Conservation (phyloP, 768 basidiomycete genomes). For the Neoboletus magnificus region DNA sequence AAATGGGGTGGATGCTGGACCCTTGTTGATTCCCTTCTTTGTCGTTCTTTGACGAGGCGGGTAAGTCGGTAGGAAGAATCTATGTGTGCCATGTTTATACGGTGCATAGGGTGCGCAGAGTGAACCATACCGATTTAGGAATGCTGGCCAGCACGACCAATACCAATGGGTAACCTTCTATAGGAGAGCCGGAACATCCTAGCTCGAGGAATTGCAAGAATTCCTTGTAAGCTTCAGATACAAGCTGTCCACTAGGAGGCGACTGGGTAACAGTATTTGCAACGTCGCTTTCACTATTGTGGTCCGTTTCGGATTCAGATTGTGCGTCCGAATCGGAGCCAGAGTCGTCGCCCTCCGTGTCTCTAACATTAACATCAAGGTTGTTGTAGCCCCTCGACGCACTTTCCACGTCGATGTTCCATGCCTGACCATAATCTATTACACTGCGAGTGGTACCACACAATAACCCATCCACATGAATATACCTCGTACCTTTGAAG, state of each 20-base stretch:
- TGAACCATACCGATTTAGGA: constrained; percentile 53
- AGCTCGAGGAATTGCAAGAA: constrained; percentile 77
- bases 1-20: constrained; percentile 29
- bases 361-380: constrained; percentile 28
- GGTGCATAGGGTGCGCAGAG: background rate
- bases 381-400: constrained; percentile 10
- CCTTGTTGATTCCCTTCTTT: background rate
- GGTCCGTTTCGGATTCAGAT: constrained; percentile 21
- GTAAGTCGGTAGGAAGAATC: constrained; percentile 22
- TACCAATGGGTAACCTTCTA: constrained; percentile 78
- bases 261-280: constrained; percentile 17
- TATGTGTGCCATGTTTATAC: background rate
- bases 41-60: background rate
- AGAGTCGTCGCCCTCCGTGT: constrained; percentile 32
- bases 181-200: constrained; percentile 76
- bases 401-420: constrained; percentile 41
- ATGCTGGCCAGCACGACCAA: constrained; percentile 81
- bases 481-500: constrained; percentile 52
- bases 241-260: background rate
- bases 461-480: background rate
- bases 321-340: constrained; percentile 31
- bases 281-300: constrained; percentile 36
- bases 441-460: background rate
- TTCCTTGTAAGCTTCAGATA: constrained; percentile 55
- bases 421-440: constrained; percentile 62